Conservation (phyloP, 371 early-diverging fungal genomes). For the Batkoa obscura region DNA sequence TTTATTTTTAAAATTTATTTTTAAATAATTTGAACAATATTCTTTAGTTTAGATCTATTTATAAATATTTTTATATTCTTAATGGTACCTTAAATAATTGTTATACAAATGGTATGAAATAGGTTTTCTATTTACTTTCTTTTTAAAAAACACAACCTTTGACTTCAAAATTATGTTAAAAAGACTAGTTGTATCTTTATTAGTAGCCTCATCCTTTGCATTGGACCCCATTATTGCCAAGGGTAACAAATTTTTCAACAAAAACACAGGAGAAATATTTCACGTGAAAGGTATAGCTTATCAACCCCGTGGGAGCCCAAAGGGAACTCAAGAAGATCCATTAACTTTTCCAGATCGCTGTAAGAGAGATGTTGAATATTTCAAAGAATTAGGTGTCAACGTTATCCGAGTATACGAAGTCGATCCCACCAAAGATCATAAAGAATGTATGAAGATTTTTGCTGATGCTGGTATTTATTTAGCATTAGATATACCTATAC, state of each 20-base stretch:
- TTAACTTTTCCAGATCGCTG: constrained; percentile 36
- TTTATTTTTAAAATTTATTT: too few relatives aligned
- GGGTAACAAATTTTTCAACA: constrained; percentile 52
- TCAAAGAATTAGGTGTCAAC: constrained; percentile 51
- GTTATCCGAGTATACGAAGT: constrained; percentile 58
- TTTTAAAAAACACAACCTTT: too few relatives aligned
- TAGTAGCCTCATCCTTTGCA: background rate
- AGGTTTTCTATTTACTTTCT: too few relatives aligned
- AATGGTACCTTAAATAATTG: too few relatives aligned
- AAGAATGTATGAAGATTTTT: constrained; percentile 51
- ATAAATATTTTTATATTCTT: too few relatives aligned
- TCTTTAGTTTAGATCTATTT: too few relatives aligned
- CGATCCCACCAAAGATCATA: constrained; percentile 36
- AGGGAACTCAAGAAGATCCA: constrained; percentile 32
- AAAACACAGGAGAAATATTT: constrained; percentile 49
- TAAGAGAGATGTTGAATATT: constrained; percentile 37
- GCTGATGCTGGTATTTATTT: constrained; percentile 49
- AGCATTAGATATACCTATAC: constrained; percentile 41
- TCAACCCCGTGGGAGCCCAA: constrained; percentile 32
- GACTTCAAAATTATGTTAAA: too few relatives aligned
- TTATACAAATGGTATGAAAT: too few relatives aligned
- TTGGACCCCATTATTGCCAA: constrained; percentile 41
- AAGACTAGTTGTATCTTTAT: background rate
- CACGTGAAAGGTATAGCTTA: constrained; percentile 63
- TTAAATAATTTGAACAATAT: too few relatives aligned